These are phyloP conservation scores for Apiospora kogelbergensis DNA, from an alignment of 2,329 filamentous ascomycete species.

Conservation along the genomic window DNA sequence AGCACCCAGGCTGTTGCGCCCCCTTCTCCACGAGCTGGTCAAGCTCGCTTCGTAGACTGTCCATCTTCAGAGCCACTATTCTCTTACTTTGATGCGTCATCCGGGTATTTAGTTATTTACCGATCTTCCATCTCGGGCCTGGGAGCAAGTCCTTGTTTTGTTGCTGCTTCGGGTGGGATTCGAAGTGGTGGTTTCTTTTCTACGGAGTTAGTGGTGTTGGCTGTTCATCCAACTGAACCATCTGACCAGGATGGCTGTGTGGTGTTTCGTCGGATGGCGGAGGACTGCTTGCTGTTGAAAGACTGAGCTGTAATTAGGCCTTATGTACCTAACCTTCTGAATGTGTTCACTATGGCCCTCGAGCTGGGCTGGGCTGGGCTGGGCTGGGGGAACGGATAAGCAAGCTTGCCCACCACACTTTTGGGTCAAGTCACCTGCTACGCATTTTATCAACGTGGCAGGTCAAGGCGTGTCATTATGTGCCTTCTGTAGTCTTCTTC, in stretches of 20 bases:
- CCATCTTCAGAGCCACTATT: background rate
- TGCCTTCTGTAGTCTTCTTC: background rate
- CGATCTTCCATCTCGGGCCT: background rate
- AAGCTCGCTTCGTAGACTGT: background rate
- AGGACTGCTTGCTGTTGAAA: background rate
- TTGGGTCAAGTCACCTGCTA: background rate
- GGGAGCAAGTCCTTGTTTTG: background rate
- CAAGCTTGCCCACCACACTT: background rate
- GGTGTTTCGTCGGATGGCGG: background rate
- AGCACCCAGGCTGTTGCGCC: constrained; percentile 2
- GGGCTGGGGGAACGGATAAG: background rate
- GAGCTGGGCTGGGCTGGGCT: background rate
- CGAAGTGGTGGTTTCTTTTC: background rate
- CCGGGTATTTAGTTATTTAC: constrained; percentile 1
- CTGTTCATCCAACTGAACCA: background rate
- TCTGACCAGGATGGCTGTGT: background rate
- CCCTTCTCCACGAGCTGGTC: background rate
- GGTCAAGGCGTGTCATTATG: background rate
- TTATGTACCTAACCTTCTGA: background rate
- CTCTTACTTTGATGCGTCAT: background rate
- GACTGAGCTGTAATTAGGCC: background rate
- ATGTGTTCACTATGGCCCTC: background rate
- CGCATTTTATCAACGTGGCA: background rate
- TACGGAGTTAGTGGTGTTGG: background rate
- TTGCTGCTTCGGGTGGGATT: background rate